Evolutionary conservation across 352 stramenopile genomes (phyloP).

Genomic region (Globisporangium camurandrum): DNA sequence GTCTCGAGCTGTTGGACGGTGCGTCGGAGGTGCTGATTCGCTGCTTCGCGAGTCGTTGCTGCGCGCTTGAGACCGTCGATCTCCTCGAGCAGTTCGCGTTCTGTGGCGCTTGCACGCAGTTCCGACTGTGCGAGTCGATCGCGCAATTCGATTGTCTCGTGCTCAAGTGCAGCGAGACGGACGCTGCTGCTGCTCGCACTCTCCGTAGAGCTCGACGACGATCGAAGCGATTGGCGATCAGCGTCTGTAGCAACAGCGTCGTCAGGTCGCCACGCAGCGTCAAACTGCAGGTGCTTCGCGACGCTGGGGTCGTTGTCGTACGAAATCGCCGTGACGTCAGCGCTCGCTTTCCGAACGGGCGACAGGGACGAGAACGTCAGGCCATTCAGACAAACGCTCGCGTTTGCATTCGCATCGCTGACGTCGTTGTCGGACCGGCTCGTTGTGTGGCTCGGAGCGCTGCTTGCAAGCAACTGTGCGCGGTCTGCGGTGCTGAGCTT

Average conservation of each 20-base stretch:
- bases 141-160: conserved; percentile 5
- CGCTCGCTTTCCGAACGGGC: conserved; percentile 6
- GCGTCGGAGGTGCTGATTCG: conserved; percentile 2
- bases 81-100: conserved; percentile 8
- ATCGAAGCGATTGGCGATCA: neutral
- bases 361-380: conserved; percentile 14
- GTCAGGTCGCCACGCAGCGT: conserved; percentile 7
- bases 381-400: neutral
- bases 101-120: conserved; percentile 1
- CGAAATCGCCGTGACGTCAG: conserved; percentile 2
- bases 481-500: neutral
- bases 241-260: neutral
- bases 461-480: conserved; percentile 1
- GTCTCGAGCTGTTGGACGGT: neutral
- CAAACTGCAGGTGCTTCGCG: conserved; percentile 5
- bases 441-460: too few species aligned
- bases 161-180: conserved; percentile 5
- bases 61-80: conserved; percentile 9
- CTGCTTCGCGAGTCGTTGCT: neutral
- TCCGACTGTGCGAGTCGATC: conserved; percentile 1
- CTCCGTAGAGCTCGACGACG: neutral
- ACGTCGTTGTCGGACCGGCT: conserved; percentile 1
- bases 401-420: neutral
- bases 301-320: too few species aligned
- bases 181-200: neutral